These are phyloP conservation scores for Clonostachys sp. DNA, from an alignment of 2,329 filamentous ascomycete species.

Conservation along the genomic window DNA sequence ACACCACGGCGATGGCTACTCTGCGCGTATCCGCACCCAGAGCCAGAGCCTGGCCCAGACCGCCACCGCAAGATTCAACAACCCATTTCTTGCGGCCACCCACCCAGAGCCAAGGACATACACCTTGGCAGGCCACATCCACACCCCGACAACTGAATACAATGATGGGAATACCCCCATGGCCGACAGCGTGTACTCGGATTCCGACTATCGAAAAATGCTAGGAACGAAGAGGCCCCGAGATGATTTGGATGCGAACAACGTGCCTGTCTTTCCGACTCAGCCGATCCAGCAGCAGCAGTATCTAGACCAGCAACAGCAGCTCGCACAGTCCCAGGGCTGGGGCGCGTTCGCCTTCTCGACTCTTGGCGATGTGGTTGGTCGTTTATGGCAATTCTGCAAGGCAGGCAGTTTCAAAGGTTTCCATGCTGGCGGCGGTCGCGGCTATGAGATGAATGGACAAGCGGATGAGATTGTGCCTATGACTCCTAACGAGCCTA, in stretches of 20 bases:
- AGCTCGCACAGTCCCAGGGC: constrained; percentile 24
- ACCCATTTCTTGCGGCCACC: neutral
- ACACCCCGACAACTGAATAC: constrained; percentile 33
- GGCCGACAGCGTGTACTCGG: constrained; percentile 52
- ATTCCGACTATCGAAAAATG: constrained; percentile 48
- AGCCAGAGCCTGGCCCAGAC: constrained; percentile 7
- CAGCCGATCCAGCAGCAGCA: constrained; percentile 4
- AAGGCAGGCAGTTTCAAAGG: constrained; percentile 69
- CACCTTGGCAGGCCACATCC: constrained; percentile 48
- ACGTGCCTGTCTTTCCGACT: constrained; percentile 15
- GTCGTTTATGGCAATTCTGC: constrained; percentile 84
- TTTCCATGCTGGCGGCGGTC: constrained; percentile 82
- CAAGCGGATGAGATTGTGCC: constrained; percentile 12
- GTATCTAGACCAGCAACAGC: constrained; percentile 10
- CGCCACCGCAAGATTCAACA: constrained; percentile 7
- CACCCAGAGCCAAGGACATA: constrained; percentile 24
- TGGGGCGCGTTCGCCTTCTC: constrained; percentile 58
- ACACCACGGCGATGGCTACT: constrained; percentile 15
- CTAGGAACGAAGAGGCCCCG: constrained; percentile 41
- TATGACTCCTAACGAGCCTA: neutral
- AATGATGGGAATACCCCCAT: constrained; percentile 24
- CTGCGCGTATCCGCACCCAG: constrained; percentile 1
- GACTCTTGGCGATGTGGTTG: constrained; percentile 62
- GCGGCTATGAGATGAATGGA: constrained; percentile 54
- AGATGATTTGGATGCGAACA: constrained; percentile 22